Evolutionary conservation across 2,329 filamentous ascomycete species (phyloP).

Genomic region (Colletotrichum siamense): DNA sequence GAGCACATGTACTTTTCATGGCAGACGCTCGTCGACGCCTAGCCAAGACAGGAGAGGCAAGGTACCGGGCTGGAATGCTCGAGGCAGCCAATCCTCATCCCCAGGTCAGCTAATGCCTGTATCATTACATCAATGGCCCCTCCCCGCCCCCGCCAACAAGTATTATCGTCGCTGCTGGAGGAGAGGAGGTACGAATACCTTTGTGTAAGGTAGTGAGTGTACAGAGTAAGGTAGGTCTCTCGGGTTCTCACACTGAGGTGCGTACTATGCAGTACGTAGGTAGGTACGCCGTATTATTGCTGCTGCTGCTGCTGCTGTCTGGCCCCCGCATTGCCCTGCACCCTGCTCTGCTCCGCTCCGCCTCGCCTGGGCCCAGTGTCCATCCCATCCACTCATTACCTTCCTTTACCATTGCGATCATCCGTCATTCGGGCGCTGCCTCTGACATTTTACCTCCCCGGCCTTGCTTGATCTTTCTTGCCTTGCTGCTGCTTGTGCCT

Average conservation of each 20-base stretch:
- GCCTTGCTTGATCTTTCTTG: not conserved
- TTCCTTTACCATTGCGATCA: not conserved
- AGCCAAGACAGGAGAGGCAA: not conserved
- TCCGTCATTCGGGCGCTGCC: not conserved
- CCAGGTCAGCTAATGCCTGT: constrained; percentile 1
- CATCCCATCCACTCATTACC: not conserved
- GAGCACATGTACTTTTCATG: not conserved
- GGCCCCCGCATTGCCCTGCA: not conserved
- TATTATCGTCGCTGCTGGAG: not conserved
- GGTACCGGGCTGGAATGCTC: not conserved
- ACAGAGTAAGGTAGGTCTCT: too few relatives aligned
- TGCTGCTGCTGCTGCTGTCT: not conserved
- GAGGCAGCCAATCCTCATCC: not conserved
- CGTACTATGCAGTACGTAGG: too few relatives aligned
- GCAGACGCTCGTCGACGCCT: not conserved
- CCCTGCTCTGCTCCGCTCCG: not conserved
- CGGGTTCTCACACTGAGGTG: not conserved
- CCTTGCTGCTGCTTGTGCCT: not conserved
- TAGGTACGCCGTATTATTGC: not conserved
- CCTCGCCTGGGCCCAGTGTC: not conserved
- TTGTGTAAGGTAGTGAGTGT: too few relatives aligned
- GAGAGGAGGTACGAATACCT: not conserved
- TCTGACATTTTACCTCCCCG: not conserved
- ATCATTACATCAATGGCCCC: constrained; percentile 36
- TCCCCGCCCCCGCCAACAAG: constrained; percentile 28